Conservation (phyloP, 352 stramenopile genomes). For the Aphanomyces cochlioides region DNA sequence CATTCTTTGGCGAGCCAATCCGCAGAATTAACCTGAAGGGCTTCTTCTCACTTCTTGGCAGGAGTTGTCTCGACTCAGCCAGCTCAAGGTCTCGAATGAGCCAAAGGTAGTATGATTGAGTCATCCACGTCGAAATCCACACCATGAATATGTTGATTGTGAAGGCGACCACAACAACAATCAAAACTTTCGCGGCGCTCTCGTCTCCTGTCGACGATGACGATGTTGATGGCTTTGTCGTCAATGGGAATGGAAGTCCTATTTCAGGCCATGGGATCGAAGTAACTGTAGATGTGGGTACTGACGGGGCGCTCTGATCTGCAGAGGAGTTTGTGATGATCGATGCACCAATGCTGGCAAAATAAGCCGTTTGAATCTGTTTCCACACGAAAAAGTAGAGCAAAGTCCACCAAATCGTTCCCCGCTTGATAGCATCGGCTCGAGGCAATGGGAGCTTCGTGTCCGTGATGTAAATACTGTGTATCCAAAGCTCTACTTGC, state of each 20-base stretch:
- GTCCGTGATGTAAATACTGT: conserved; percentile 17
- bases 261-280: background rate
- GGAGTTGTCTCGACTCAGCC: too few relatives aligned
- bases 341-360: background rate
- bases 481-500: conserved; percentile 16
- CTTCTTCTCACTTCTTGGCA: too few relatives aligned
- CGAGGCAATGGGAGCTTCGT: background rate
- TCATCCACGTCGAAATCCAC: background rate
- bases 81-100: background rate
- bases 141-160: background rate
- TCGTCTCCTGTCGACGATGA: background rate
- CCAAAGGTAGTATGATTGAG: background rate
- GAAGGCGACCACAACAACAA: background rate
- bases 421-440: background rate
- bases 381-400: conserved; percentile 19
- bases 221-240: too few relatives aligned
- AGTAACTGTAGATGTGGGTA: background rate
- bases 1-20: too few relatives aligned
- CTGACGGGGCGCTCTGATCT: background rate
- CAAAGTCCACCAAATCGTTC: conserved; percentile 6
- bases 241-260: too few relatives aligned
- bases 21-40: too few relatives aligned
- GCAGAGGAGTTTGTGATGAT: background rate
- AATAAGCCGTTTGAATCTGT: conserved; percentile 2
- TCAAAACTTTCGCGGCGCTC: background rate